phyloP scores from a whole-genome alignment of 2,329 filamentous ascomycete species.

The Xylaria sp. region DNA sequence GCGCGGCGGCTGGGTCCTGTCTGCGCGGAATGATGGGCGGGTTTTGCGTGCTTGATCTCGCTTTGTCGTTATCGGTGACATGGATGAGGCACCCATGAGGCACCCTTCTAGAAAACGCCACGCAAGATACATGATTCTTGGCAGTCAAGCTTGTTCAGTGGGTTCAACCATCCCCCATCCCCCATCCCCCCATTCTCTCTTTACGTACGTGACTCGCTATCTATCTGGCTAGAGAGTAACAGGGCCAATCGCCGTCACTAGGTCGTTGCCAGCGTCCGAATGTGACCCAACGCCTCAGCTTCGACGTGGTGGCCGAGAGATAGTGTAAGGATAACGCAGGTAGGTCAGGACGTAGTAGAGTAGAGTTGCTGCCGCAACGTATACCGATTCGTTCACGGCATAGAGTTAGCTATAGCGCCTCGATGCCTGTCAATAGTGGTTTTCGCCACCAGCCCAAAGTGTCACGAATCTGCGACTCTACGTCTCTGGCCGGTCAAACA shows the following conservation, averaged over 20 bases:
- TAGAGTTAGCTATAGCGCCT: conserved; percentile 12
- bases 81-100: background rate
- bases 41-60: conserved; percentile 23
- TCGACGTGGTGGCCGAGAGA: conserved; percentile 16
- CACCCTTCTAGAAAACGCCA: conserved; percentile 29
- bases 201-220: conserved; percentile 17
- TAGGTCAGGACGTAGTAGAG: too few species aligned
- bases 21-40: conserved; percentile 13
- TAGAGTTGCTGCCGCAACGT: conserved; percentile 22
- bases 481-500: background rate
- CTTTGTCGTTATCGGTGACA: conserved; percentile 26
- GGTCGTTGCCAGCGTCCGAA: conserved; percentile 22
- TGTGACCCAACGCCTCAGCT: conserved; percentile 26
- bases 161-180: conserved; percentile 5
- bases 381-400: conserved; percentile 23
- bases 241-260: conserved; percentile 17
- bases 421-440: conserved; percentile 22
- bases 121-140: conserved; percentile 15
- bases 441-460: conserved; percentile 18
- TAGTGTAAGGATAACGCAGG: too few species aligned
- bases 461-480: conserved; percentile 1
- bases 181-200: background rate
- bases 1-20: background rate
- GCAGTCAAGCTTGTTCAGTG: conserved; percentile 28
- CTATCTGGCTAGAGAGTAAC: conserved; percentile 22